Conservation (phyloP, 2,329 filamentous ascomycete genomes). For the Ceratocystis albifundus region DNA sequence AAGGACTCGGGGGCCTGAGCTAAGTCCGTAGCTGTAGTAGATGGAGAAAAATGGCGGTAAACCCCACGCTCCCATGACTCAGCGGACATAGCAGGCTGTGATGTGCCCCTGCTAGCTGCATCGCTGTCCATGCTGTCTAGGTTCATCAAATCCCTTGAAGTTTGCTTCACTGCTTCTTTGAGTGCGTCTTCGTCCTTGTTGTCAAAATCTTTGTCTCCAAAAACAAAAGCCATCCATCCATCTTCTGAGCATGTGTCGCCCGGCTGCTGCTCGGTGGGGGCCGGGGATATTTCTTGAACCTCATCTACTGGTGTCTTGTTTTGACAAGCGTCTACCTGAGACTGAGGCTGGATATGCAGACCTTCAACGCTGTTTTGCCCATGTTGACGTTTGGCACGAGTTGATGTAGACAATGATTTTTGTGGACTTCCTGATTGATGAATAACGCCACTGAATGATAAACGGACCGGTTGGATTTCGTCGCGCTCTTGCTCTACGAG, state of each 20-base stretch:
- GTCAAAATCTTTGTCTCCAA: neutral
- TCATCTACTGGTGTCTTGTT: neutral
- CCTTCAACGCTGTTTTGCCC: neutral
- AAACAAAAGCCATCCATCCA: conserved; percentile 21
- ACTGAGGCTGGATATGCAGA: neutral
- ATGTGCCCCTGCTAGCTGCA: conserved; percentile 11
- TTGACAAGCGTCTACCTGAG: neutral
- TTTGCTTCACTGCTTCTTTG: conserved; percentile 13
- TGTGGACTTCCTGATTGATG: conserved; percentile 1
- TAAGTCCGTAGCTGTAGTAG: neutral
- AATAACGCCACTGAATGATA: conserved; percentile 1
- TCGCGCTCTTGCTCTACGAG: neutral
- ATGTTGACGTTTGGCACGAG: neutral
- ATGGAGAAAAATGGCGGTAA: neutral
- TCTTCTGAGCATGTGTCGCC: conserved; percentile 10
- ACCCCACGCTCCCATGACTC: neutral
- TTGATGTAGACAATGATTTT: neutral
- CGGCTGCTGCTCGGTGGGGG: neutral
- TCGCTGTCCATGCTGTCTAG: neutral
- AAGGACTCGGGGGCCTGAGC: neutral
- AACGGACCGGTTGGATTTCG: neutral
- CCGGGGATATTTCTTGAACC: neutral
- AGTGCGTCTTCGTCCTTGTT: neutral
- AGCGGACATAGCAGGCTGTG: neutral
- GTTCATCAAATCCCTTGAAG: neutral